Percentiles rank a stretch among this genome's conserved stretches.
Conservation (phyloP, 2,329 filamentous ascomycete genomes). For the Fusarium praegraminearum region DNA sequence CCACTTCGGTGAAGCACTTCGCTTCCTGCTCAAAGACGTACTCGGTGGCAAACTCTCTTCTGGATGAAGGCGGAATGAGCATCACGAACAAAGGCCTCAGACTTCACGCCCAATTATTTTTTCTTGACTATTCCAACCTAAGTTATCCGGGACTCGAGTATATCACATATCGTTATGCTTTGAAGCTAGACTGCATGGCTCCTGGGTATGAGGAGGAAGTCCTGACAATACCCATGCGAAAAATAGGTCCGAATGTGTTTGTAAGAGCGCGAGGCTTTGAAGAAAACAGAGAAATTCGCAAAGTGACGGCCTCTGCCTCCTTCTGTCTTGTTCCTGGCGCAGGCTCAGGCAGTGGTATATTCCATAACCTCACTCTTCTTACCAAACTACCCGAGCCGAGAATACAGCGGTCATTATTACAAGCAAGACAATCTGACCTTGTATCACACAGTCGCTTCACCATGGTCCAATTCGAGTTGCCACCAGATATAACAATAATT, state of each 20-base stretch:
- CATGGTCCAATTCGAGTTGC: not conserved
- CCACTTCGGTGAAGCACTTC: not conserved
- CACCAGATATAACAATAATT: not conserved
- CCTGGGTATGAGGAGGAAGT: not conserved
- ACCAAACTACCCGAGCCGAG: not conserved
- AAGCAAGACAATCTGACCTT: not conserved
- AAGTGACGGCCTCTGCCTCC: not conserved
- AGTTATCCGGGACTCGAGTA: not conserved
- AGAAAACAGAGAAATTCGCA: accelerated
- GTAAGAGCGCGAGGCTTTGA: not conserved
- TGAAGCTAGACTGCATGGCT: not conserved
- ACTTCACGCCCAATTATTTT: not conserved
- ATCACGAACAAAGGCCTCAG: not conserved
- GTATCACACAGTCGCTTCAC: not conserved
- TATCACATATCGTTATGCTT: not conserved
- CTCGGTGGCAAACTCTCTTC: not conserved
- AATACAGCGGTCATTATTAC: not conserved
- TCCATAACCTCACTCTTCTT: not conserved
- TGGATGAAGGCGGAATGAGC: not conserved
- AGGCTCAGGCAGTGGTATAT: not conserved
- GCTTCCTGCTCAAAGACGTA: not conserved
- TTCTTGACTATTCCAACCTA: not conserved
- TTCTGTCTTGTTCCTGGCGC: not conserved
- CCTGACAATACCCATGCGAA: not conserved
- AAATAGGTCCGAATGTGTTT: not conserved